These are phyloP conservation scores for Xylogone sp. DNA, from an alignment of 2,329 filamentous ascomycete genomes.

Conservation along the genomic window DNA sequence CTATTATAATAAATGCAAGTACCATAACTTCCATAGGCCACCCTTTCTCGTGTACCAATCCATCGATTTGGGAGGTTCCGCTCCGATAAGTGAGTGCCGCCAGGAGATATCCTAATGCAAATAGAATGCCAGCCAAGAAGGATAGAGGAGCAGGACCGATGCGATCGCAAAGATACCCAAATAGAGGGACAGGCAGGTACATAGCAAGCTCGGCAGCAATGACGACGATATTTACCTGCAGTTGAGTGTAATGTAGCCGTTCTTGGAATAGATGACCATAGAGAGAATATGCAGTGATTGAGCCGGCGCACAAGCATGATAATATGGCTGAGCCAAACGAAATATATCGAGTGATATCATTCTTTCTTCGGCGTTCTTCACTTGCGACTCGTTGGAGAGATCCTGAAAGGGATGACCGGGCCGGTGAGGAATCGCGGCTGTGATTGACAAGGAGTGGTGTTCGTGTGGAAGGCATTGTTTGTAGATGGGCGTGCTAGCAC, in stretches of 20 bases:
- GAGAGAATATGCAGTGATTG: conserved; percentile 88
- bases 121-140: conserved; percentile 66
- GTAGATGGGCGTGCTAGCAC: neutral
- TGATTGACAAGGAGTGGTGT: neutral
- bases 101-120: conserved; percentile 76
- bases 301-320: conserved; percentile 75
- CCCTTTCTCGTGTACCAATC: conserved; percentile 40
- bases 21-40: conserved; percentile 84
- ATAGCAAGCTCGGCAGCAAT: conserved; percentile 83
- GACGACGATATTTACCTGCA: conserved; percentile 86
- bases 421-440: neutral
- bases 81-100: conserved; percentile 73
- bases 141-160: conserved; percentile 76
- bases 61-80: conserved; percentile 41
- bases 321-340: conserved; percentile 53
- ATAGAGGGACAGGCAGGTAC: conserved; percentile 86
- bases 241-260: conserved; percentile 80
- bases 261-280: conserved; percentile 90
- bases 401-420: neutral
- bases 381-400: neutral
- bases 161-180: conserved; percentile 90
- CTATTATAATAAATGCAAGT: conserved; percentile 76
- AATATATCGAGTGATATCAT: conserved; percentile 28
- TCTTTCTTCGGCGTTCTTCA: conserved; percentile 6
- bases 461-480: neutral